These are phyloP conservation scores for Cylindrotheca closterium DNA, from an alignment of 108 stramenopile genomes.

Conservation along the genomic window DNA sequence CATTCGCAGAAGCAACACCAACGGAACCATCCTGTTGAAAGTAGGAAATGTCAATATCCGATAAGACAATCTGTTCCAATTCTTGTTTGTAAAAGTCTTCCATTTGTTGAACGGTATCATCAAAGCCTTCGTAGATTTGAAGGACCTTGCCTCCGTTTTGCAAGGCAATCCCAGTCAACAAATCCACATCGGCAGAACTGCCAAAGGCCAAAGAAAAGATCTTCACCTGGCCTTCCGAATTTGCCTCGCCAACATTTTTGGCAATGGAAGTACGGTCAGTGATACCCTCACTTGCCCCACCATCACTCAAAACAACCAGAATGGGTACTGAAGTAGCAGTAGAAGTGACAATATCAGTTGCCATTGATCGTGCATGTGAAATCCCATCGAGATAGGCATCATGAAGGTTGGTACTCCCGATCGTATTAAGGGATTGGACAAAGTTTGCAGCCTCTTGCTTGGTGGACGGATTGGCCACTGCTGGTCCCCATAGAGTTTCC, in stretches of 20 bases:
- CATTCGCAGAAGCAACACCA: no score
- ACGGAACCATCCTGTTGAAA: no score
- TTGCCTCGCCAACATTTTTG: background rate
- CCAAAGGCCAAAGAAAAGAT: slow-evolving; percentile 18
- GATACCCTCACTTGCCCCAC: background rate
- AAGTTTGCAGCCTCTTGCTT: slow-evolving; percentile 5
- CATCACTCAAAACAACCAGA: slow-evolving; percentile 10
- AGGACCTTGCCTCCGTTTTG: slow-evolving; percentile 12
- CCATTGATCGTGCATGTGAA: no score
- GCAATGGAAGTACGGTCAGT: slow-evolving; percentile 1
- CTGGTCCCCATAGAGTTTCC: slow-evolving; percentile 1
- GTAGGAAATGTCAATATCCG: slow-evolving; percentile 1
- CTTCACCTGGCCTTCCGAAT: background rate
- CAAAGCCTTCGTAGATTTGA: slow-evolving; percentile 14
- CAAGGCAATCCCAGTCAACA: slow-evolving; percentile 4
- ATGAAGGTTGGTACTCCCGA: slow-evolving; percentile 9
- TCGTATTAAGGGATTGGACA: background rate
- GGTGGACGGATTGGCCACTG: background rate
- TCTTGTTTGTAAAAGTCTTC: slow-evolving; percentile 11
- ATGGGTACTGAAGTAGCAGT: background rate
- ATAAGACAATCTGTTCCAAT: slow-evolving; percentile 4
- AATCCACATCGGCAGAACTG: background rate
- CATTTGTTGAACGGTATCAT: slow-evolving; percentile 9
- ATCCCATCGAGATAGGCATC: slow-evolving; percentile 14
- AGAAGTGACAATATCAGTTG: background rate